Percentiles rank a stretch among this genome's conserved stretches.
phyloP scores from a whole-genome alignment of 2,329 filamentous ascomycete species.

The Fusarium sp. region DNA sequence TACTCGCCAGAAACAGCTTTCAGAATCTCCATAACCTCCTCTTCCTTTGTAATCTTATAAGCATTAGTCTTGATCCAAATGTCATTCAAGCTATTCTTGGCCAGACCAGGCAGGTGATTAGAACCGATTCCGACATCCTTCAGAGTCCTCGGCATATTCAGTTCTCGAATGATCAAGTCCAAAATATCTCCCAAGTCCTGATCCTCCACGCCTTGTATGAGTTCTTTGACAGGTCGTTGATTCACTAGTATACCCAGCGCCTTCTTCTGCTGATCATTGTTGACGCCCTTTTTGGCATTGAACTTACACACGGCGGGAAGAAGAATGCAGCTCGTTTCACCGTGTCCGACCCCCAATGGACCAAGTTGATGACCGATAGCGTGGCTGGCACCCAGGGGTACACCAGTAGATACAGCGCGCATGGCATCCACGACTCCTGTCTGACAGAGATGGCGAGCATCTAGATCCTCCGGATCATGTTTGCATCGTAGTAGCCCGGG shows the following conservation, averaged over 20 bases:
- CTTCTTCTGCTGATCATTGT: not conserved
- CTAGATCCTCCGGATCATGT: not conserved
- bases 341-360: slow-evolving; percentile 9
- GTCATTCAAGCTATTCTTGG: slow-evolving; percentile 13
- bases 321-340: slow-evolving; percentile 19
- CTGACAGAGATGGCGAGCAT: slow-evolving; percentile 14
- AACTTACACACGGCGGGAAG: slow-evolving; percentile 20
- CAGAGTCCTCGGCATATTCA: slow-evolving; percentile 9
- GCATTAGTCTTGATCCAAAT: slow-evolving; percentile 22
- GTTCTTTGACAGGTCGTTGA: not conserved
- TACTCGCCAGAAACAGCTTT: not conserved
- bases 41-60: not conserved
- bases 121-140: not conserved
- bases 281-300: slow-evolving; percentile 1
- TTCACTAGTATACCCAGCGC: not conserved
- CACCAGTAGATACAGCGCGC: slow-evolving; percentile 15
- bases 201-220: not conserved
- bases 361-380: slow-evolving; percentile 26
- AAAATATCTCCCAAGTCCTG: slow-evolving; percentile 4
- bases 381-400: slow-evolving; percentile 16
- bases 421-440: slow-evolving; percentile 7
- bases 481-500: slow-evolving; percentile 6
- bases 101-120: not conserved
- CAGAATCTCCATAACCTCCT: slow-evolving; percentile 16
- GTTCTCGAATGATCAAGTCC: slow-evolving; percentile 1